phyloP scores from a whole-genome alignment of 257 asterid genomes.

The Paraleonurus japonicus region DNA sequence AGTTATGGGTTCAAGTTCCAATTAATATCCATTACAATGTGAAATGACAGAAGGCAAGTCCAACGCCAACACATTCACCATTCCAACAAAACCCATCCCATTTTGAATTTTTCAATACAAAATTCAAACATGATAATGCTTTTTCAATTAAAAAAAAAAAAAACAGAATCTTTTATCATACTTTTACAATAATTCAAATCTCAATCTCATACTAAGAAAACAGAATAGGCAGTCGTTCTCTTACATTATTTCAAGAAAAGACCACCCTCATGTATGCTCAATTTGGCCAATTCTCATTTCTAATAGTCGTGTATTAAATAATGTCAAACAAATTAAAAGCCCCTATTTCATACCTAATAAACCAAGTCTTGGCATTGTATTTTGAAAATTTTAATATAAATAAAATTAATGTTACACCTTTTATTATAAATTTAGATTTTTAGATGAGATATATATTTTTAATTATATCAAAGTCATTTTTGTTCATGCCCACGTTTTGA shows the following conservation, averaged over 20 bases:
- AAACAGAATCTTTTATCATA: neutral
- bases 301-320: constrained; percentile 4
- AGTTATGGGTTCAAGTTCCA: neutral
- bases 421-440: no score
- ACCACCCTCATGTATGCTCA: neutral
- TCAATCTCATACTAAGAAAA: neutral
- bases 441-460: no score
- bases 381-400: no score
- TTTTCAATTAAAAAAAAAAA: neutral
- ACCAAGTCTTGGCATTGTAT: no score
- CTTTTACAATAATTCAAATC: neutral
- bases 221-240: neutral
- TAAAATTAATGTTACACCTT: no score
- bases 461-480: no score
- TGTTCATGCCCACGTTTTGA: no score
- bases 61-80: neutral
- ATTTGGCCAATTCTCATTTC: neutral
- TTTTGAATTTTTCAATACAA: neutral
- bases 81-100: neutral
- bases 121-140: neutral
- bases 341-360: neutral
- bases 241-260: constrained; percentile 2
- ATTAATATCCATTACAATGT: neutral
- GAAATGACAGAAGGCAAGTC: neutral
- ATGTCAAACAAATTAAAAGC: neutral